A percentile compares a stretch with the other conserved stretches of the same genome.
phyloP scores from a whole-genome alignment of 768 basidiomycete species.

The Phylloporus scabripes region DNA sequence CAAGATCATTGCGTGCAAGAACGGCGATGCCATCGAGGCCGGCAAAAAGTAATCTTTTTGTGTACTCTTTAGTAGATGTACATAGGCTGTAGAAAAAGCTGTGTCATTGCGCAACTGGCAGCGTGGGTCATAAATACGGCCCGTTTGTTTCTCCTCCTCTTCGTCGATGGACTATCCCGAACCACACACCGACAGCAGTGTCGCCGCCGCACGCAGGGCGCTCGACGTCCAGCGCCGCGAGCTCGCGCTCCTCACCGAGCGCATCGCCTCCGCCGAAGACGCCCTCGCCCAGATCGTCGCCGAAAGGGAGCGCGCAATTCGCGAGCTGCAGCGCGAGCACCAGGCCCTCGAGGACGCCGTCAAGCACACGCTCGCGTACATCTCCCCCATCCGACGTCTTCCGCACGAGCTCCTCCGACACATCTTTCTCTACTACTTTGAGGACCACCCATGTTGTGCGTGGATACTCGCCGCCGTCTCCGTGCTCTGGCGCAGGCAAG shows the following conservation, averaged over 20 bases:
- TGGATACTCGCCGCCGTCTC: slow-evolving; percentile 74
- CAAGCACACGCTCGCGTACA: slow-evolving; percentile 51
- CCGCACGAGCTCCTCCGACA: slow-evolving; percentile 69
- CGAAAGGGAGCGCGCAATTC: slow-evolving; percentile 50
- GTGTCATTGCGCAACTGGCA: too few species aligned
- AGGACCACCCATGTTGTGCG: slow-evolving; percentile 64
- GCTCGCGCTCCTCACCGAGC: slow-evolving; percentile 33
- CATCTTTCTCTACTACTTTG: slow-evolving; percentile 66
- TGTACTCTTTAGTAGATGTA: too few species aligned
- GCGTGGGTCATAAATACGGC: slow-evolving; percentile 2
- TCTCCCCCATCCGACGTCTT: slow-evolving; percentile 66
- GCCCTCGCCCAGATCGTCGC: slow-evolving; percentile 54
- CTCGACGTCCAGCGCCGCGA: slow-evolving; percentile 33
- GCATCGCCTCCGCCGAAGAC: slow-evolving; percentile 50
- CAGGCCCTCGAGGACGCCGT: slow-evolving; percentile 44
- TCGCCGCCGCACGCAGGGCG: slow-evolving; percentile 46
- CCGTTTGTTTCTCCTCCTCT: slow-evolving; percentile 2
- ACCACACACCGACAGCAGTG: slow-evolving; percentile 52
- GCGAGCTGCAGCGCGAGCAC: slow-evolving; percentile 48
- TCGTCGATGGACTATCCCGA: slow-evolving; percentile 41
- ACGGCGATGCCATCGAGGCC: slow-evolving; percentile 80
- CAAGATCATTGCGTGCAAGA: slow-evolving; percentile 99
- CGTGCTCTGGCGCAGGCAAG: slow-evolving; percentile 58
- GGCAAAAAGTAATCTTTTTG: slow-evolving; percentile 56
- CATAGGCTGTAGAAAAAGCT: too few species aligned